phyloP scores from a whole-genome alignment of 2,329 filamentous ascomycete genomes.

The Hypoxylon sp. region DNA sequence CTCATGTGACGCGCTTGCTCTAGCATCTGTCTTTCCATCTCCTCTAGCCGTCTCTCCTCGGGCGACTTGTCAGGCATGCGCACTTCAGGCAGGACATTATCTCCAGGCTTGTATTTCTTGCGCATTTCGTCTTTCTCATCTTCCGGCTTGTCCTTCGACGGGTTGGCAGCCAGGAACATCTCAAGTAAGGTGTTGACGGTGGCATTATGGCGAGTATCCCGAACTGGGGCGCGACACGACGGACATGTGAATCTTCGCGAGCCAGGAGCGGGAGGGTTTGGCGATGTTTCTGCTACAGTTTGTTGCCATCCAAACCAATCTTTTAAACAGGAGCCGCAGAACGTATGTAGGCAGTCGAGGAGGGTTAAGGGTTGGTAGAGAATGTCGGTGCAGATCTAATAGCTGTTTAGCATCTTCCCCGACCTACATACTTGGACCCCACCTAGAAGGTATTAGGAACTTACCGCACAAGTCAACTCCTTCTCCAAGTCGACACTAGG shows the following conservation, averaged over 20 bases:
- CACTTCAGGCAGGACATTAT: conserved; percentile 80
- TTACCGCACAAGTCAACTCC: conserved; percentile 94
- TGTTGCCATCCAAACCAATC: conserved; percentile 94
- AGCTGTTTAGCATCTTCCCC: conserved; percentile 30
- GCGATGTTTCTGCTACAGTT: conserved; percentile 67
- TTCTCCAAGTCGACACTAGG: conserved; percentile 82
- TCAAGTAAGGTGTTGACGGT: conserved; percentile 91
- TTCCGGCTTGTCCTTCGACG: conserved; percentile 77
- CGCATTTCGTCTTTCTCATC: conserved; percentile 84
- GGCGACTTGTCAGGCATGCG: conserved; percentile 65
- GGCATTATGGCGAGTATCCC: conserved; percentile 90
- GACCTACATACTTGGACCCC: conserved; percentile 26
- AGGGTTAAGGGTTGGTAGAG: conserved; percentile 92
- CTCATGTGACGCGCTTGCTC: conserved; percentile 81
- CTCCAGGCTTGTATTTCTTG: conserved; percentile 83
- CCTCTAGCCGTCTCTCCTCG: conserved; percentile 69
- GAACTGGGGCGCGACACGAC: conserved; percentile 88
- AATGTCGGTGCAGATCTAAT: conserved; percentile 94
- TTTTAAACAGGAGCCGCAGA: conserved; percentile 94
- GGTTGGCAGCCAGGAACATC: conserved; percentile 86
- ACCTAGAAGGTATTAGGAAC: conserved; percentile 56
- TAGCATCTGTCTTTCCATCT: conserved; percentile 78
- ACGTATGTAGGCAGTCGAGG: conserved; percentile 94
- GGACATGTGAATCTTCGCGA: conserved; percentile 84
- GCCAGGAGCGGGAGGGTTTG: conserved; percentile 64